Evolutionary conservation across 225 moss, liverwort and hornwort species (phyloP), one percentile per base, ranked within the genome.

Genomic region (Physcomitrellopsis africana): DNA sequence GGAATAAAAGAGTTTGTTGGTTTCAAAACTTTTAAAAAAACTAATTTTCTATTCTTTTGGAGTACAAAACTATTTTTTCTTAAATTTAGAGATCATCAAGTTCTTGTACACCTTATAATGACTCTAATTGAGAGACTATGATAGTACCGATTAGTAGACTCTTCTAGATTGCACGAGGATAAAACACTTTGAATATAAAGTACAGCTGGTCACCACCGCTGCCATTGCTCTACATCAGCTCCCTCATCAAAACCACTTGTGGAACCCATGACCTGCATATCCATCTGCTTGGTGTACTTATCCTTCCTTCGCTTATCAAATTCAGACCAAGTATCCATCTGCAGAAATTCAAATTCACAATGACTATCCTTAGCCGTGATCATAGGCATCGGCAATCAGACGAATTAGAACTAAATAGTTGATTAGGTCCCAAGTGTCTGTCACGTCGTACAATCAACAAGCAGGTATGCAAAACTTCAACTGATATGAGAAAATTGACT

Each of bases 181-280:
- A 69, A 8, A 11, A 45, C 69, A 53, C 65, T 32, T 32, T 24
- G 0, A 53, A 18, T 26, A 60, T 61, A 51, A 65, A 69, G 45
- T 65, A 37, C 51, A 70, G 46, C 23, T 47, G 70, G 54, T 93
- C 83, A 99, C 97, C 97, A 99, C 56, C 86, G 92, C 68, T 86
- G 89, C 91, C 93, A 94, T 68, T 89, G 87, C 67, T 99, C 86
- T 32, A 81, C 56, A 80, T 99, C 97, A 80, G 95, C 97, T 60
- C 97, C 97, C 87, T 99, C 97, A 72, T 99, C 97, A 75, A 99
- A 99, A 44, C 97, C 97, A 86, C 85, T 83, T 20, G 93, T 89
- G 24, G 97, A 89, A 75, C 90, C 90, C 75, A 93, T 93, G 16
- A 99, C 93, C 72, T 93, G 90, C 81, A 99, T 95, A 75, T 95